Evolutionary conservation across 1,284 basidiomycete species (phyloP), one percentile per base, ranked within the genome.

Genomic region (Ceratorhiza oryzae-sativae): DNA sequence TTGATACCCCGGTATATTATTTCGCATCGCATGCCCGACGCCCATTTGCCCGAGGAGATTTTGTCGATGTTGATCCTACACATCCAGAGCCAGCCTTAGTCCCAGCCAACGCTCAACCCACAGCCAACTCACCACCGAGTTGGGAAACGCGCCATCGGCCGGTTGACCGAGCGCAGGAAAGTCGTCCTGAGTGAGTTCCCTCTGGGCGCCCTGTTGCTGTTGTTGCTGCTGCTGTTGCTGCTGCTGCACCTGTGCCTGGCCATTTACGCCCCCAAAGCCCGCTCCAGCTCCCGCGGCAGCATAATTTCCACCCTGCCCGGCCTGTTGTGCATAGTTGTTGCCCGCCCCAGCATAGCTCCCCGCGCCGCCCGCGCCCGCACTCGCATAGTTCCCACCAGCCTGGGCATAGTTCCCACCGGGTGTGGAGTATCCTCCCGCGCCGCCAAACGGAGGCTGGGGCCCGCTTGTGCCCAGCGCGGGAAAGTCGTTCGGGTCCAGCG

Each of bases 401-500:
- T 73, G 72, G 27, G 61, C 46, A 70, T 55, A 53, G 41, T 63
- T 55, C 3, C 59, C 51, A 23, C 61, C 62, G n/a, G 46, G 62
- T n/a, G 62, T 20, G 20, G 51, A 18, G 76, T 86, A 86, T 73
- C 77, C 83, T 65, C 79, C 79, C 48, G 77, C 83, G 63, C 79
- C 79, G 51, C 78, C 81, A 79, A 48, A 82, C 80, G 56, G 82
- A 77, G 18, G 82, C 81, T 15, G 77, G 81, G 73, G 30, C 67
- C 77, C 72, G 3, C 72, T 74, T 62, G 91, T 88, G 53, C 91
- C 91, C 12, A 94, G 85, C 30, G 91, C 92, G 12, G 92, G 92
- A 77, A 94, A 94, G 80, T 94, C 92, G 77, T 90, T 93, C 41
- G 87, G 91, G 83, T 93, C 92, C 63, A 93, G 86, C n/a, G 87